phyloP scores from a whole-genome alignment of 768 basidiomycete species.

The Kwoniella sp. region DNA sequence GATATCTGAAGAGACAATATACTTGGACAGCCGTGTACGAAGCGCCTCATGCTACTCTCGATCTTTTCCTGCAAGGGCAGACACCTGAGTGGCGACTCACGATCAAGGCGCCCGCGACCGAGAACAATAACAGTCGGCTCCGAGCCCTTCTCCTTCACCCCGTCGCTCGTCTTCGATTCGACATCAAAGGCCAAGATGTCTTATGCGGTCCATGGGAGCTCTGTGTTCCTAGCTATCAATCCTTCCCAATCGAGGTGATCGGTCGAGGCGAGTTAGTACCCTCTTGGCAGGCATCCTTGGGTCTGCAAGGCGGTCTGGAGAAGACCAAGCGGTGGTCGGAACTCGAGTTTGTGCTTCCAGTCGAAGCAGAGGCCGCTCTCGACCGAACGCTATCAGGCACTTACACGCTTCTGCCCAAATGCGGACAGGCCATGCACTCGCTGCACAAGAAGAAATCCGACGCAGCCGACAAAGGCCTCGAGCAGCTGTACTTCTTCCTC shows the following conservation, averaged over 20 bases:
- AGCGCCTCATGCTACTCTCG: conserved; percentile 69
- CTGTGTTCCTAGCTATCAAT: conserved; percentile 66
- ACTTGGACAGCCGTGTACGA: conserved; percentile 81
- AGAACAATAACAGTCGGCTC: conserved; percentile 77
- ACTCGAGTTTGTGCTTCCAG: conserved; percentile 66
- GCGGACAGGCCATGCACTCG: conserved; percentile 82
- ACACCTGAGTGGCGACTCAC: conserved; percentile 86
- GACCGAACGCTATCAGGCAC: conserved; percentile 81
- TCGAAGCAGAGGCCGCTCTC: conserved; percentile 58
- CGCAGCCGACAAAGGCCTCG: conserved; percentile 60
- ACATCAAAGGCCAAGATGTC: conserved; percentile 56
- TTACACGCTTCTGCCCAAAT: conserved; percentile 78
- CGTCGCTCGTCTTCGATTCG: conserved; percentile 67
- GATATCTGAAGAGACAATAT: conserved; percentile 81
- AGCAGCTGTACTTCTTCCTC: conserved; percentile 70
- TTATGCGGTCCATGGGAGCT: conserved; percentile 73
- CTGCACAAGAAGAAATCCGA: conserved; percentile 68
- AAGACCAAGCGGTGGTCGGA: conserved; percentile 69
- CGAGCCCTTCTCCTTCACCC: conserved; percentile 73
- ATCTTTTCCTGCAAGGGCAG: conserved; percentile 73
- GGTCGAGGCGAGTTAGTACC: conserved; percentile 68
- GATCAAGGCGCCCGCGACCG: conserved; percentile 66
- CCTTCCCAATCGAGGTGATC: conserved; percentile 66
- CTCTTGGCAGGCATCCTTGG: conserved; percentile 81
- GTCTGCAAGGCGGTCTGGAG: conserved; percentile 69